phyloP scores from a whole-genome alignment of 352 stramenopile genomes.

The Phytophthora sansomeana region DNA sequence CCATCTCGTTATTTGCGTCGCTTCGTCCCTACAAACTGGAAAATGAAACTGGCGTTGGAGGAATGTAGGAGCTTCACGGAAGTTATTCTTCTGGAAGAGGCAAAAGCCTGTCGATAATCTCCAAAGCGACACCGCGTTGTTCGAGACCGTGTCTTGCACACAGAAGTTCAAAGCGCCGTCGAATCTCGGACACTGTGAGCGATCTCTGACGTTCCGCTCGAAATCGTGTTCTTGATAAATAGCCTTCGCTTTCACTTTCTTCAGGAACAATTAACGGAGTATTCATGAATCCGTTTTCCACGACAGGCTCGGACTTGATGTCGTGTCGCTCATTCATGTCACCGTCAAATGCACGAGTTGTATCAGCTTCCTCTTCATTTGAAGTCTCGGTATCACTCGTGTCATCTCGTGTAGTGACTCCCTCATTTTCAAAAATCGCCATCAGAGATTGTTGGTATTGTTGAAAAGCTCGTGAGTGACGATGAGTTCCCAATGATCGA shows the following conservation, averaged over 20 bases:
- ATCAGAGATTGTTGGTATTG: slow-evolving; percentile 17
- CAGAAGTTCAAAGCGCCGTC: slow-evolving; percentile 16
- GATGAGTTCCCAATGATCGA: neutral
- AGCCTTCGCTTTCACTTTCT: neutral
- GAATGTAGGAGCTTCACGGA: neutral
- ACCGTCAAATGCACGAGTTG: neutral
- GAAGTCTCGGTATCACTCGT: slow-evolving; percentile 14
- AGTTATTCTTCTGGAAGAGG: slow-evolving; percentile 17
- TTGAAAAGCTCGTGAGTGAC: slow-evolving; percentile 18
- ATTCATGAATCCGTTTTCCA: slow-evolving; percentile 8
- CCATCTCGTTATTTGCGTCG: slow-evolving; percentile 26
- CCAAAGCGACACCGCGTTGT: slow-evolving; percentile 6
- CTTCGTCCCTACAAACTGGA: slow-evolving; percentile 16
- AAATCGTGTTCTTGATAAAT: neutral
- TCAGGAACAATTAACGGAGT: neutral
- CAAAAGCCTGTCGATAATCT: slow-evolving; percentile 19
- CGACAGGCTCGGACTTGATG: neutral
- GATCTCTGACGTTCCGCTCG: neutral
- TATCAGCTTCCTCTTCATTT: neutral
- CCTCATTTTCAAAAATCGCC: slow-evolving; percentile 15
- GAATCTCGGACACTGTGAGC: slow-evolving; percentile 19
- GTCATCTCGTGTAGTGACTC: neutral
- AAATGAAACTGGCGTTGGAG: slow-evolving; percentile 19
- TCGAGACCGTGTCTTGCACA: slow-evolving; percentile 10
- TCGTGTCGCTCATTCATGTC: neutral